Percentiles rank a stretch among this genome's conserved stretches.
Conservation (phyloP, 768 basidiomycete species). For the Gyrodon lividus region DNA sequence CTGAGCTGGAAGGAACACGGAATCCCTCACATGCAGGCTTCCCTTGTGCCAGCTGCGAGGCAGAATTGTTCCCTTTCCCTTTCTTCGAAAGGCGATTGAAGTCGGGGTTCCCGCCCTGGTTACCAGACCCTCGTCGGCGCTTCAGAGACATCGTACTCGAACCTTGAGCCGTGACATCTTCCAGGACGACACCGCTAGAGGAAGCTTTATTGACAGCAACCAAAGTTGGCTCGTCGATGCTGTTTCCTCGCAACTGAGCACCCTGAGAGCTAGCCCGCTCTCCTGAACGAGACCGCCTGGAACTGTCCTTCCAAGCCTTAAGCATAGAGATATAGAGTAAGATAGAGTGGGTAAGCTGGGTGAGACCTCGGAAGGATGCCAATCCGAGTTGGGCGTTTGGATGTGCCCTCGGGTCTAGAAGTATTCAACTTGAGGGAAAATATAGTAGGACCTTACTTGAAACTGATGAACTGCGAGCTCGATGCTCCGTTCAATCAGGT, state of each 20-base stretch:
- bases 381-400: too few species aligned
- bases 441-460: too few species aligned
- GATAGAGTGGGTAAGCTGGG: not conserved
- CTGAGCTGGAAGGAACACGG: conserved; percentile 4
- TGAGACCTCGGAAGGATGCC: not conserved
- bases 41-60: not conserved
- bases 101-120: conserved; percentile 1
- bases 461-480: too few species aligned
- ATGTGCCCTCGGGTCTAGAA: too few species aligned
- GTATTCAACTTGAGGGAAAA: too few species aligned
- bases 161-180: conserved; percentile 10
- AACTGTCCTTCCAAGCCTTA: conserved; percentile 22
- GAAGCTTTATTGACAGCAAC: conserved; percentile 17
- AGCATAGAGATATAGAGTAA: conserved; percentile 15
- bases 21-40: not conserved
- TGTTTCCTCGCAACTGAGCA: conserved; percentile 28
- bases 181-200: conserved; percentile 9
- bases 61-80: not conserved
- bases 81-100: conserved; percentile 11
- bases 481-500: too few species aligned
- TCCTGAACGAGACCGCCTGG: conserved; percentile 5
- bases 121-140: conserved; percentile 9
- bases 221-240: conserved; percentile 25
- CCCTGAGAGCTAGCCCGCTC: conserved; percentile 17
- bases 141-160: conserved; percentile 11